These are phyloP conservation scores for Calocera viscosa DNA, from an alignment of 768 basidiomycete species.

Conservation along the genomic window DNA sequence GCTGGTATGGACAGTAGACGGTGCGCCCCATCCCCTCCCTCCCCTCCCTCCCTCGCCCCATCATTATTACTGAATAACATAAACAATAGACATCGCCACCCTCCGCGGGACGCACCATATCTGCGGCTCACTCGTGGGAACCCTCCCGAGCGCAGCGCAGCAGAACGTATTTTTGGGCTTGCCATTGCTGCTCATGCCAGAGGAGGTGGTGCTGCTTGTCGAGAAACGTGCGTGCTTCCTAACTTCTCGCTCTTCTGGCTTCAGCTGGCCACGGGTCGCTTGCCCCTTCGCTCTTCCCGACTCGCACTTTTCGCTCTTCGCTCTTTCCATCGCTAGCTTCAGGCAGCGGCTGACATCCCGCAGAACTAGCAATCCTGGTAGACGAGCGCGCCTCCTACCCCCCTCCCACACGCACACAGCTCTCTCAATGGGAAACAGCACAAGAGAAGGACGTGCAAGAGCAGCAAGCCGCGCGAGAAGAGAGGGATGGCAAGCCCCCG, in stretches of 20 bases:
- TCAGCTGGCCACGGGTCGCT: too few relatives aligned
- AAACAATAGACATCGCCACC: constrained; percentile 52
- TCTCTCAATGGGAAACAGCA: constrained; percentile 42
- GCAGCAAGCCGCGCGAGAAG: constrained; percentile 26
- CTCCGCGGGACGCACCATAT: constrained; percentile 71
- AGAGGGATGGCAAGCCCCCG: constrained; percentile 17
- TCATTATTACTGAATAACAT: background rate
- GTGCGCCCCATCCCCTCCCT: background rate
- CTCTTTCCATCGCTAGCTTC: background rate
- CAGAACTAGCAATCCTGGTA: constrained; percentile 66
- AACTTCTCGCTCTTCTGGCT: background rate
- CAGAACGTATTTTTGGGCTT: constrained; percentile 93
- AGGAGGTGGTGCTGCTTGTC: constrained; percentile 82
- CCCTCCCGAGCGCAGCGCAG: constrained; percentile 85
- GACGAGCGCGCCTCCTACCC: constrained; percentile 54
- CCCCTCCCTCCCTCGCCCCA: background rate
- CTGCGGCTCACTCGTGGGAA: constrained; percentile 77
- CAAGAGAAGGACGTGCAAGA: constrained; percentile 31
- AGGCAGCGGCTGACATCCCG: background rate
- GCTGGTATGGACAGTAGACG: background rate
- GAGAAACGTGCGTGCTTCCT: constrained; percentile 49
- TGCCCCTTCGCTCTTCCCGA: background rate
- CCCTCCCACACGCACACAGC: constrained; percentile 34
- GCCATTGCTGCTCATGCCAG: constrained; percentile 78
- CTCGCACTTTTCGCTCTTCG: too few relatives aligned